Conservation (phyloP, 2,329 filamentous ascomycete species). For the Mariannaea sp. region DNA sequence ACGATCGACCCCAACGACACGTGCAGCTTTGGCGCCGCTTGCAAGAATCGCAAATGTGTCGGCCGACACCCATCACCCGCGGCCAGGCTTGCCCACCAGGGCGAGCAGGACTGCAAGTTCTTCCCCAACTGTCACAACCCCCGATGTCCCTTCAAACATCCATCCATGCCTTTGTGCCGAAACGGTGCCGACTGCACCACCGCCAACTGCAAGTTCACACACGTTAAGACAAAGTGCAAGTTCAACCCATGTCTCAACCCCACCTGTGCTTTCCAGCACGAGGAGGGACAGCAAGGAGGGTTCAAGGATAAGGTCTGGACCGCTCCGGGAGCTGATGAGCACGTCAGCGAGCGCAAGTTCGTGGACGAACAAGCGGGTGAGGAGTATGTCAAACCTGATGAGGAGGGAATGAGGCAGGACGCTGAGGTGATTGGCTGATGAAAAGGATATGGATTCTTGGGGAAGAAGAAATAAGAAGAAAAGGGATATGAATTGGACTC, state of each 20-base stretch:
- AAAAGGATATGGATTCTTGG: slow-evolving; percentile 2
- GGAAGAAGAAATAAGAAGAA: slow-evolving; percentile 22
- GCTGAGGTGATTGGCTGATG: slow-evolving; percentile 45
- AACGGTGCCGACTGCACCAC: slow-evolving; percentile 89
- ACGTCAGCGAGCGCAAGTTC: slow-evolving; percentile 90
- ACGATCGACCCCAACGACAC: slow-evolving; percentile 78
- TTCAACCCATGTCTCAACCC: slow-evolving; percentile 91
- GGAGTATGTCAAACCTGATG: slow-evolving; percentile 72
- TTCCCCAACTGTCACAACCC: slow-evolving; percentile 90
- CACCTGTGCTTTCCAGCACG: slow-evolving; percentile 87
- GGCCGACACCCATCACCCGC: slow-evolving; percentile 92
- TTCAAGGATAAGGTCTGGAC: slow-evolving; percentile 94
- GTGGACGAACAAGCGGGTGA: slow-evolving; percentile 70
- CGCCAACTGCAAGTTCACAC: slow-evolving; percentile 85
- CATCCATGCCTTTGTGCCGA: slow-evolving; percentile 81
- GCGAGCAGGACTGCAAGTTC: slow-evolving; percentile 87
- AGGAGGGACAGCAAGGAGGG: slow-evolving; percentile 83
- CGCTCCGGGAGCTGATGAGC: slow-evolving; percentile 59
- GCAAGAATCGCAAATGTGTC: slow-evolving; percentile 94
- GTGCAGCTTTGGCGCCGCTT: slow-evolving; percentile 86
- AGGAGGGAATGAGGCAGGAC: slow-evolving; percentile 45
- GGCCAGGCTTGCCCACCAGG: slow-evolving; percentile 75
- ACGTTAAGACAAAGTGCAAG: slow-evolving; percentile 82
- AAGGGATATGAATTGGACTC: slow-evolving; percentile 21
- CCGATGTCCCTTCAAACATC: slow-evolving; percentile 87